Evolutionary conservation across 805 yeast genomes (phyloP), one percentile per base, ranked within the genome.

Genomic region (Kazachstania viticola): DNA sequence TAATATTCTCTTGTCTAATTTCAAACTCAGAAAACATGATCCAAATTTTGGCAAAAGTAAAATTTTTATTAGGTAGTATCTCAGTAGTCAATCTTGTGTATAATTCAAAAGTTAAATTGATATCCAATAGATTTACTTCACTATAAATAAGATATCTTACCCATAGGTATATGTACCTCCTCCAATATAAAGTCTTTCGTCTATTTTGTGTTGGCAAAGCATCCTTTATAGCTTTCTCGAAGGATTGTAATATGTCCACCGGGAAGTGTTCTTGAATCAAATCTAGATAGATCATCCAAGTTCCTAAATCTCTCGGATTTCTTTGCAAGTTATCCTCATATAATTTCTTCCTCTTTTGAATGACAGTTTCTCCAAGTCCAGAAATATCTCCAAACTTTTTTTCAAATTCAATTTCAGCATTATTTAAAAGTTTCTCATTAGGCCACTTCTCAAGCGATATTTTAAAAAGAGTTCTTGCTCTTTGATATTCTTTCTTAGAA

Each of bases 1-100:
- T 14, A 3, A 83, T 35, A 32, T 66, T 51, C 5, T 60, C 62
- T 13, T 73, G 71, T 21, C 97, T 65, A 2, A 87, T 53, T 51
- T 81, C 87, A 56, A 79, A 85, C 36, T 81, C 69, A 2, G 82
- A 75, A 51, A 56, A 77, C 40, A 64, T 54, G 5, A 72, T 65
- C 96, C 96, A 87, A 3, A 80, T 45, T 39, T 79, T 77, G 2
- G 74, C 73, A 45, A 81, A 81, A 0, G 83, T 71, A 45, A 85
- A 75, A 7, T 41, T 33, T 32, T 62, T 58, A 41, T 76, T 79
- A 1, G 88, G 83, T 9, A 79, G 60, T 1, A 62, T 33, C 8
- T 42, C 41, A 17, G 60, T 53, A 1, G 77, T 29, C 12, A 79
- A 54, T 26, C 58, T 52, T 17, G 64, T 54, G 64, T 75, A 88